phyloP scores from a whole-genome alignment of 2,329 filamentous ascomycete species.

The Pleoardoris graminearum region DNA sequence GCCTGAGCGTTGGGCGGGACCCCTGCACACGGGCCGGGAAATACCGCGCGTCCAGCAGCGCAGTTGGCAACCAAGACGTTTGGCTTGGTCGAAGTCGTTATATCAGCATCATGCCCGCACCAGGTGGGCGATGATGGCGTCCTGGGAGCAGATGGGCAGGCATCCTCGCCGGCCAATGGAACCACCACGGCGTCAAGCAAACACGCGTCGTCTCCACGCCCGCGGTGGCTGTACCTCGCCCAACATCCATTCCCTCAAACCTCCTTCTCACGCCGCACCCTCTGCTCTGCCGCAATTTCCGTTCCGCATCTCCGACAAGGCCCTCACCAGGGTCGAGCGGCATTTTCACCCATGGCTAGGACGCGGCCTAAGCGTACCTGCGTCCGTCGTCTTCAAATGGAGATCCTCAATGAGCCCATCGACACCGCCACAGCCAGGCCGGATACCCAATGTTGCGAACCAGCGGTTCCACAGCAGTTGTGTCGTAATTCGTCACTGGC shows the following conservation, averaged over 20 bases:
- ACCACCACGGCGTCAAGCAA: background rate
- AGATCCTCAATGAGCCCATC: background rate
- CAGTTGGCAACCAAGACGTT: too few relatives aligned
- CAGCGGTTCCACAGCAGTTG: too few relatives aligned
- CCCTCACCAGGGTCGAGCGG: too few relatives aligned
- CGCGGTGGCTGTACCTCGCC: constrained; percentile 3
- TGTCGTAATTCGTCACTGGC: too few relatives aligned
- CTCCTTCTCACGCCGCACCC: background rate
- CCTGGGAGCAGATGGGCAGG: constrained; percentile 6
- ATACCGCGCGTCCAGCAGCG: too few relatives aligned
- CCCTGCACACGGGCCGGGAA: background rate
- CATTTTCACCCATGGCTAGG: background rate
- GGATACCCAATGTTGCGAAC: background rate
- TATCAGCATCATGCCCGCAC: too few relatives aligned
- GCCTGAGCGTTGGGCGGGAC: background rate
- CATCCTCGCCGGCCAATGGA: background rate
- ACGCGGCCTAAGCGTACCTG: constrained; percentile 2
- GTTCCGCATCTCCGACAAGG: too few relatives aligned
- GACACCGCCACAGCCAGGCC: background rate
- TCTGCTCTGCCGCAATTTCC: background rate
- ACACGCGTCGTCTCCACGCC: constrained; percentile 4
- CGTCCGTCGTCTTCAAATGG: background rate
- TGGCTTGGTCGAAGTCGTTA: too few relatives aligned
- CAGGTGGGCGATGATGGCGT: too few relatives aligned
- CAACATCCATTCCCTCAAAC: background rate